Percentiles rank a stretch among this genome's conserved stretches.
Conservation (phyloP, 192 early-diverging fungal species). For the Coemansia sp. region DNA sequence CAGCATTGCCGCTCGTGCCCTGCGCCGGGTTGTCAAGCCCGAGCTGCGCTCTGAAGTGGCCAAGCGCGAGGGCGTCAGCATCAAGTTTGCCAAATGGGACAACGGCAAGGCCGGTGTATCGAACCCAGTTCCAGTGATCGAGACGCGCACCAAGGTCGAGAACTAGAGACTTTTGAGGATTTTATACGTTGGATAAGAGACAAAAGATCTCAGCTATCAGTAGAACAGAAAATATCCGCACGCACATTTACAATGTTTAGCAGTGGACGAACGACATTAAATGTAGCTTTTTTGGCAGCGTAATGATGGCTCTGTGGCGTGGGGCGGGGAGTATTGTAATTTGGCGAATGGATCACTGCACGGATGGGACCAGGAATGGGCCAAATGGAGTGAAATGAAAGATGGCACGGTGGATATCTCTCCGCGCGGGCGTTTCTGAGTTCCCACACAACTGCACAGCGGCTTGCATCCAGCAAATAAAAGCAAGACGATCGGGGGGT, state of each 20-base stretch:
- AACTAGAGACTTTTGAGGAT: slow-evolving; percentile 25
- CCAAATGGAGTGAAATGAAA: background rate
- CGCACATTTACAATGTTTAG: too few species aligned
- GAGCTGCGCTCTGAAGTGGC: slow-evolving; percentile 50
- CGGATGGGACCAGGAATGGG: too few species aligned
- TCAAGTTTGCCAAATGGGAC: slow-evolving; percentile 53
- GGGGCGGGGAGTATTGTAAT: background rate
- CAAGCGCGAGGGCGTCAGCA: slow-evolving; percentile 43
- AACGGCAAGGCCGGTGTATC: slow-evolving; percentile 41
- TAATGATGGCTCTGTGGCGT: background rate
- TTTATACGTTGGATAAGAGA: too few species aligned
- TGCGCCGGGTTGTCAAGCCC: slow-evolving; percentile 45
- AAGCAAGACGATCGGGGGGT: background rate
- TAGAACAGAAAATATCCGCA: background rate
- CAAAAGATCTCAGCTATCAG: too few species aligned
- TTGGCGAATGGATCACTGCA: background rate
- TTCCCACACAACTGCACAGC: slow-evolving; percentile 1
- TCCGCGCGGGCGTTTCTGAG: slow-evolving; percentile 9
- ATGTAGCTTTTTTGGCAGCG: background rate
- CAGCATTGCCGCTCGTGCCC: slow-evolving; percentile 53
- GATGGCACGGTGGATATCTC: background rate
- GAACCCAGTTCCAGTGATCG: slow-evolving; percentile 20
- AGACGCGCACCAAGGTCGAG: slow-evolving; percentile 45
- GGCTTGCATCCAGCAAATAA: too few species aligned
- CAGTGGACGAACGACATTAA: background rate